Evolutionary conservation across 163 green algal species (phyloP).

Genomic region (Prototheca cutis): DNA sequence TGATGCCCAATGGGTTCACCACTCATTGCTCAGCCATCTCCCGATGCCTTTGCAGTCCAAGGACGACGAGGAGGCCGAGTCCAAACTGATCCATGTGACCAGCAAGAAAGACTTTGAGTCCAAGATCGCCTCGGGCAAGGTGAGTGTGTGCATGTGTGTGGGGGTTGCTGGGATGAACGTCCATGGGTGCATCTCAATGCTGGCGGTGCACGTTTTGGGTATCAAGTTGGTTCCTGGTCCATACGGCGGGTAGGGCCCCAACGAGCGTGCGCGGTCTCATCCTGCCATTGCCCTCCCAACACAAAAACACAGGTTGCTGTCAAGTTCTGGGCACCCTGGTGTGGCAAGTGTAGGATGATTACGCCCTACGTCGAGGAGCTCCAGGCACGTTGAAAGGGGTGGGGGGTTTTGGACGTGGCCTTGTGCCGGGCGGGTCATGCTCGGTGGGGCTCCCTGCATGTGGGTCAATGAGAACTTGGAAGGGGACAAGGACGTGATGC

Average conservation of each 20-base stretch:
- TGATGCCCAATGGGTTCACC: no score
- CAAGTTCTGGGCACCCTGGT: conserved; percentile 45
- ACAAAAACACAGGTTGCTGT: conserved; percentile 27
- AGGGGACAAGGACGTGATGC: no score
- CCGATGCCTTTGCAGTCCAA: not conserved
- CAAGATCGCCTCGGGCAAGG: conserved; percentile 13
- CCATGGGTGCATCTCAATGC: no score
- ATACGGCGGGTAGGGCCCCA: no score
- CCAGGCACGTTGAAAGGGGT: conserved; percentile 5
- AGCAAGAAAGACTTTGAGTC: conserved; percentile 28
- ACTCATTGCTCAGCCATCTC: no score
- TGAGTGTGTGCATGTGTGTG: not conserved
- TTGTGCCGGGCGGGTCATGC: no score
- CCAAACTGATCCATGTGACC: conserved; percentile 25
- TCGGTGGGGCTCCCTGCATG: no score
- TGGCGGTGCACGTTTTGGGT: no score
- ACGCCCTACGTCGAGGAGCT: conserved; percentile 61
- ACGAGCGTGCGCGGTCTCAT: no score
- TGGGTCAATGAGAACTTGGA: no score
- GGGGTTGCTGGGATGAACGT: not conserved
- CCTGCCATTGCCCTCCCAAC: not conserved
- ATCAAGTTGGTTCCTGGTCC: no score
- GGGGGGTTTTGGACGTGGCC: not conserved
- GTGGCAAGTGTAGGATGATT: conserved; percentile 76
- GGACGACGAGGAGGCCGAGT: conserved; percentile 19